Conservation (phyloP, 2,329 filamentous ascomycete species). For the Aureobasidium sp. region DNA sequence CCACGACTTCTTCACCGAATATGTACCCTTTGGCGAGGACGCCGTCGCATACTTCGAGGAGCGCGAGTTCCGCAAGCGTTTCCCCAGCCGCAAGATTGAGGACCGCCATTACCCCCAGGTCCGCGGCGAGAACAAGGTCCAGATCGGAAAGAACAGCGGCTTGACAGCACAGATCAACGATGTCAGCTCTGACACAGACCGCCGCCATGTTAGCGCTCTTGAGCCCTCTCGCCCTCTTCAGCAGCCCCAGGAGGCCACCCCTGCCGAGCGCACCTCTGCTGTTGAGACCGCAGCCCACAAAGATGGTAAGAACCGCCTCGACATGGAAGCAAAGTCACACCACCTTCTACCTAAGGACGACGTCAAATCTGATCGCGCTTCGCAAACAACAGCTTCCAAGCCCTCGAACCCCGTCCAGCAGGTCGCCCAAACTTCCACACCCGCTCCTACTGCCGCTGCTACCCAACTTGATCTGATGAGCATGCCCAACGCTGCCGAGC, state of each 20-base stretch:
- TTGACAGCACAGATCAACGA: conserved; percentile 58
- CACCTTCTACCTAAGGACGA: conserved; percentile 16
- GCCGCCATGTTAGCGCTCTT: conserved; percentile 55
- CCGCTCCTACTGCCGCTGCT: conserved; percentile 39
- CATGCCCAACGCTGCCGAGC: conserved; percentile 69
- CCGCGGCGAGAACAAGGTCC: conserved; percentile 59
- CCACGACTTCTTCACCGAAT: conserved; percentile 99
- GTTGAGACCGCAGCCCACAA: conserved; percentile 15
- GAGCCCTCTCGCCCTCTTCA: conserved; percentile 37
- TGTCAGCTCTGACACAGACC: conserved; percentile 50
- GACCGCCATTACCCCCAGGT: conserved; percentile 38
- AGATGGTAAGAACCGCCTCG: conserved; percentile 12
- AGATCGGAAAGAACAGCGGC: conserved; percentile 77
- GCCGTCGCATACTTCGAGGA: conserved; percentile 94
- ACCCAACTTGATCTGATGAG: conserved; percentile 69
- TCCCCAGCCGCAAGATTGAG: conserved; percentile 47
- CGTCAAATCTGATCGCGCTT: conserved; percentile 19
- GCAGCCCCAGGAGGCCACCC: conserved; percentile 15
- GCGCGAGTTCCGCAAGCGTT: conserved; percentile 81
- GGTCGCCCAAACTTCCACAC: conserved; percentile 22
- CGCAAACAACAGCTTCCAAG: conserved; percentile 16
- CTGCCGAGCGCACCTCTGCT: conserved; percentile 19
- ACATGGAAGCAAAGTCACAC: conserved; percentile 21
- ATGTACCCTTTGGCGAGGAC: conserved; percentile 88
- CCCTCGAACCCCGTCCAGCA: conserved; percentile 44